Evolutionary conservation across 2,329 filamentous ascomycete genomes (phyloP).

Genomic region (Coniochaeta pulveracea): DNA sequence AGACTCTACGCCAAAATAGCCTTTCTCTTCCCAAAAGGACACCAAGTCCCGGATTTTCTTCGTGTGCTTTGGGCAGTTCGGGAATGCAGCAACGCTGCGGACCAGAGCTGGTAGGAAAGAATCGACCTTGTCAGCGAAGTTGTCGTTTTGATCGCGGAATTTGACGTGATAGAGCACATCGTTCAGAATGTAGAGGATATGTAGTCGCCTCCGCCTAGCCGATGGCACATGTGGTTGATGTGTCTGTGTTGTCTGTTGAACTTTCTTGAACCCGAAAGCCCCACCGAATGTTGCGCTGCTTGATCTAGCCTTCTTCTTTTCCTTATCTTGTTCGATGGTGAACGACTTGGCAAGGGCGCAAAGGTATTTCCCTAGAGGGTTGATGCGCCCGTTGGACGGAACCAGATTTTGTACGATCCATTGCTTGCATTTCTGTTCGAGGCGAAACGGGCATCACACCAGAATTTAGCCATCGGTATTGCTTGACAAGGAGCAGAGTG

Average conservation of each 20-base stretch:
- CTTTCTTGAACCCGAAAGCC: too few relatives aligned
- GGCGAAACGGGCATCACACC: slow-evolving; percentile 17
- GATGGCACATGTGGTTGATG: slow-evolving; percentile 31
- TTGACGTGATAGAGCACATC: slow-evolving; percentile 65
- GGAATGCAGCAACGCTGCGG: slow-evolving; percentile 42
- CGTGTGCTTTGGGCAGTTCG: slow-evolving; percentile 53
- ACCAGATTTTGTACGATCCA: slow-evolving; percentile 69
- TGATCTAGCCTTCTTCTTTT: slow-evolving; percentile 6
- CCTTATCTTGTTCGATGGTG: slow-evolving; percentile 15
- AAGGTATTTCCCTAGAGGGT: slow-evolving; percentile 65
- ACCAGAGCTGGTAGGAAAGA: slow-evolving; percentile 51
- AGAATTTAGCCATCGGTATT: slow-evolving; percentile 23
- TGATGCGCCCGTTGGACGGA: slow-evolving; percentile 53
- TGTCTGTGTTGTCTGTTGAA: too few relatives aligned
- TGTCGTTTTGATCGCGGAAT: slow-evolving; percentile 33
- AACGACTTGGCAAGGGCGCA: slow-evolving; percentile 55
- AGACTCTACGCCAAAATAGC: slow-evolving; percentile 45
- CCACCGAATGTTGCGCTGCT: too few relatives aligned
- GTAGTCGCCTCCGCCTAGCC: slow-evolving; percentile 56
- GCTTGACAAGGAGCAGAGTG: slow-evolving; percentile 10
- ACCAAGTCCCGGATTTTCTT: slow-evolving; percentile 54
- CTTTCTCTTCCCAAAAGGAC: slow-evolving; percentile 56
- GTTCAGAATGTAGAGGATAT: slow-evolving; percentile 68
- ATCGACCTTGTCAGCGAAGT: slow-evolving; percentile 45
- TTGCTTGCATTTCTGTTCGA: slow-evolving; percentile 69